Percentiles rank a stretch among this genome's conserved stretches.
These are phyloP conservation scores for Meyerozyma guilliermondii DNA, from an alignment of 1,139 yeast species.

Conservation along the genomic window DNA sequence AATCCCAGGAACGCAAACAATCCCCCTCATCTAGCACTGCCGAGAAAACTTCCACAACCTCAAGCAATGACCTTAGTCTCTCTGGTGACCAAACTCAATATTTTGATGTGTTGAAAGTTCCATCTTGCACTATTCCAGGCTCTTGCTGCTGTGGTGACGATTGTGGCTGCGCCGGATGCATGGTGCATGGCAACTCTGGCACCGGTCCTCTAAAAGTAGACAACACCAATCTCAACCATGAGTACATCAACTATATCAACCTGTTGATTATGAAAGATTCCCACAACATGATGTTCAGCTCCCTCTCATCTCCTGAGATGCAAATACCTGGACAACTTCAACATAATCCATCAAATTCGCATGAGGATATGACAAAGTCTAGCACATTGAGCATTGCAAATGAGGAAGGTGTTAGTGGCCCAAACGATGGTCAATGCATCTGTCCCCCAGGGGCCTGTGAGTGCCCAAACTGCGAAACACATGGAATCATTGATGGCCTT, in stretches of 20 bases:
- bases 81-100: constrained; percentile 3
- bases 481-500: constrained; percentile 49
- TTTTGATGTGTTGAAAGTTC: constrained; percentile 24
- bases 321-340: neutral
- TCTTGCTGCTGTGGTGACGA: constrained; percentile 44
- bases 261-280: neutral
- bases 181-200: constrained; percentile 34
- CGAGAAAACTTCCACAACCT: neutral
- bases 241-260: constrained; percentile 6
- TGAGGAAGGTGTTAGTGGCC: constrained; percentile 11
- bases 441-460: constrained; percentile 46
- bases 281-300: neutral
- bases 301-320: neutral
- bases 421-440: constrained; percentile 19
- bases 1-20: neutral
- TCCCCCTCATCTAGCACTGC: too few relatives aligned
- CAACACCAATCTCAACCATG: constrained; percentile 7
- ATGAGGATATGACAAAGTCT: neutral
- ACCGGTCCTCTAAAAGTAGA: neutral
- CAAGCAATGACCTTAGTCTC: neutral
- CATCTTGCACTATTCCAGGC: constrained; percentile 46
- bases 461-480: constrained; percentile 50
- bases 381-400: constrained; percentile 3
- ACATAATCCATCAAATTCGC: too few relatives aligned
- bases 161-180: constrained; percentile 46